phyloP scores from a whole-genome alignment of 192 early-diverging fungal species.

The Dissophora globulifera region DNA sequence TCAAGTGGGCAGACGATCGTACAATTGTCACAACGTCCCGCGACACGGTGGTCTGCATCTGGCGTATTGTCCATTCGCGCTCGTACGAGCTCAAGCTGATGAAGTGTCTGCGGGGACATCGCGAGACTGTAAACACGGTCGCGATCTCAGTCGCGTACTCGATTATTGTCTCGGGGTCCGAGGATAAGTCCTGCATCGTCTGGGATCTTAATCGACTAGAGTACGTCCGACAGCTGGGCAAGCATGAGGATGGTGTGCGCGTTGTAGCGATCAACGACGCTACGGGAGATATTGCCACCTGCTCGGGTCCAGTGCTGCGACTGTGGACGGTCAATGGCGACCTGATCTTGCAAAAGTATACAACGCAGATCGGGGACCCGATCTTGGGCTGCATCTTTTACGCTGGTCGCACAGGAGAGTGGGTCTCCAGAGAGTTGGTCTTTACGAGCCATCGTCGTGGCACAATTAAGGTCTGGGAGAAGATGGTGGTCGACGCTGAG shows the following conservation, averaged over 20 bases:
- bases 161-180: constrained; percentile 67
- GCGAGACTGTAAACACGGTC: constrained; percentile 59
- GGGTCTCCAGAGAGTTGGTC: constrained; percentile 59
- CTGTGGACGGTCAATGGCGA: constrained; percentile 75
- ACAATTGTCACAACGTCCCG: constrained; percentile 63
- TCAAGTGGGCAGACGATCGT: constrained; percentile 66
- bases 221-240: constrained; percentile 66
- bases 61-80: constrained; percentile 59
- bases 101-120: constrained; percentile 69
- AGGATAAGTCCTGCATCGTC: constrained; percentile 71
- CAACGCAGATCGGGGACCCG: constrained; percentile 59
- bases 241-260: constrained; percentile 63
- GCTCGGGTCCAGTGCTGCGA: constrained; percentile 64
- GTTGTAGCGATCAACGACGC: constrained; percentile 67
- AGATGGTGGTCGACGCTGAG: constrained; percentile 21
- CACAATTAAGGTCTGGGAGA: constrained; percentile 58
- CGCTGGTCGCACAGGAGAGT: constrained; percentile 59
- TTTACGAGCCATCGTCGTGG: constrained; percentile 70
- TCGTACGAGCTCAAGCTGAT: constrained; percentile 63
- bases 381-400: constrained; percentile 67
- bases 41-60: constrained; percentile 67
- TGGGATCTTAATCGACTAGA: constrained; percentile 75
- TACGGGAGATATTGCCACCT: constrained; percentile 74
- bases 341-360: constrained; percentile 62
- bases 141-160: constrained; percentile 67